A percentile compares a stretch with the other conserved stretches of the same genome.
Conservation (phyloP, 2,329 filamentous ascomycete species). For the Colletotrichum shisoi region DNA sequence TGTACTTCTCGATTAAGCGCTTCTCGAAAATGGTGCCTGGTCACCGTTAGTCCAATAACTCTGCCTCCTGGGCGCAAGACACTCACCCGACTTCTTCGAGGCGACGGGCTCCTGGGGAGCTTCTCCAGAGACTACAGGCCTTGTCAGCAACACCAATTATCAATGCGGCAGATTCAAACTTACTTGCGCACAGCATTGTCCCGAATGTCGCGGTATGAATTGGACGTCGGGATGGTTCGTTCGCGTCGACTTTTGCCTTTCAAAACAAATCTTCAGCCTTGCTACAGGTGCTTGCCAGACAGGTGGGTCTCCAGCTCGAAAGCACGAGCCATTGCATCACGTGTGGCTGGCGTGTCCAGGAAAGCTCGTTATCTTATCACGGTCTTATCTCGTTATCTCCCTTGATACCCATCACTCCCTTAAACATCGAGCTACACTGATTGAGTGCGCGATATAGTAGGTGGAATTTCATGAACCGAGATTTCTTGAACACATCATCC, state of each 20-base stretch:
- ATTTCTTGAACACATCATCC: background rate
- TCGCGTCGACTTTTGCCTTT: conserved; percentile 30
- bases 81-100: conserved; percentile 89
- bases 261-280: conserved; percentile 41
- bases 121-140: conserved; percentile 84
- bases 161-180: conserved; percentile 39
- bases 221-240: conserved; percentile 26
- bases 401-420: conserved; percentile 11
- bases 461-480: background rate
- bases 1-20: conserved; percentile 92
- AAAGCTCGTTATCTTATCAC: background rate
- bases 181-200: conserved; percentile 51
- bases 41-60: conserved; percentile 17
- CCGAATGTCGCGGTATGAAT: conserved; percentile 22
- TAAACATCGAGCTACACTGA: background rate
- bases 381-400: conserved; percentile 20
- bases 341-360: conserved; percentile 21
- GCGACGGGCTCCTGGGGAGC: conserved; percentile 93
- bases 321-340: conserved; percentile 36
- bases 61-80: conserved; percentile 20
- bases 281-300: conserved; percentile 20
- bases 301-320: conserved; percentile 20
- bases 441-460: background rate
- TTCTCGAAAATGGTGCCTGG: conserved; percentile 91
- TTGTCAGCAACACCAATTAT: conserved; percentile 36